Evolutionary conservation across 352 stramenopile genomes (phyloP), one percentile per base, ranked within the genome.

Genomic region (Thalassiosira hispida): DNA sequence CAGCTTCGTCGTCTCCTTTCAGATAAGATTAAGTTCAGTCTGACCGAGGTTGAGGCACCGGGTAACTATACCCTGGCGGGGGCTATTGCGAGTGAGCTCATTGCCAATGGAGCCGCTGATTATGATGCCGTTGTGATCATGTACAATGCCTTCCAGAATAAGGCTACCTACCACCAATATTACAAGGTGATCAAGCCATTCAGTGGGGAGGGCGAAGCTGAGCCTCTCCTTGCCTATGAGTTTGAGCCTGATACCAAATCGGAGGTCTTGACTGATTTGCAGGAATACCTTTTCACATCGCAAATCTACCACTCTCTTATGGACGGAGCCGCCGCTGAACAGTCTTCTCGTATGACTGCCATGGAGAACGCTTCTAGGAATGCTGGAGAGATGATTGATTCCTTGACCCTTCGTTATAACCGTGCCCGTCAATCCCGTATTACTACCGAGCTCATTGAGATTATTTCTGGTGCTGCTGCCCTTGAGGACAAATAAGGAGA

Each of bases 291-390:
- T 64, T 63, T 98, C 35, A 93, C 92, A 52, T 95, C 90, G n/a
- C 85, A 96, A 70, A 92, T 99, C 70, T 99, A 96, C 91, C 94
- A 98, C 86, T 95, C 91, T 55, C 94, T 99, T 78, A 97, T 99
- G 84, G 97, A 99, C 90, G 98, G 95, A 85, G 96, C 96, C 76
- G 98, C 97, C 68, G 97, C 95, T 57, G 97, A 99, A 90, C 96
- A 99, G 89, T 96, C 92, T 27, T 98, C 97, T 81, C 96, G 98
- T 85, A 99, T 99, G 97, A 96, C 96, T 76, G 97, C 97, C 53
- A 99, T 99, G 97, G 97, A 99, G 86, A 99, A 99, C 84, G 97
- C 97, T 49, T 98, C 96, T 38, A 98, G 97, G 86, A 99, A 99
- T 88, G 97, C 97, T 22, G 90, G 95, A 73, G 97, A 99, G 53